Evolutionary conservation across 345 rosid genomes (phyloP).

Genomic region (Ceriops decandra): DNA sequence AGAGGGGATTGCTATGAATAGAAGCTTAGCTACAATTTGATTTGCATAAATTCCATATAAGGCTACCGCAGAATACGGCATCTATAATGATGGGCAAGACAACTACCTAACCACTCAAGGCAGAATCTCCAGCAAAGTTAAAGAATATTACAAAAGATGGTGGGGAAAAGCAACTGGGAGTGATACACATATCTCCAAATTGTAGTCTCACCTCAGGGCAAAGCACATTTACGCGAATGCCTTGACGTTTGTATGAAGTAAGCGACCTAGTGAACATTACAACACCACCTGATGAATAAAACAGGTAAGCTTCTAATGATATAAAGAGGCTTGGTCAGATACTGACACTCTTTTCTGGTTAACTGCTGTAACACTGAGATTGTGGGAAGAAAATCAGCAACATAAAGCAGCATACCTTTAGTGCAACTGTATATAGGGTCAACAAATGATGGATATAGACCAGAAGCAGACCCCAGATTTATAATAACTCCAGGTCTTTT

Average conservation of each 20-base stretch:
- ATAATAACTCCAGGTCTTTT: conserved; percentile 86
- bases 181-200: background rate
- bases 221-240: conserved; percentile 88
- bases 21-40: background rate
- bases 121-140: background rate
- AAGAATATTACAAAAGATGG: background rate
- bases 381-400: background rate
- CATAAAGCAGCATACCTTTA: conserved; percentile 55
- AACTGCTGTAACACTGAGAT: no score
- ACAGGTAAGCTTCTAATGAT: conserved; percentile 7
- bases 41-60: background rate
- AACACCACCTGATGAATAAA: conserved; percentile 59
- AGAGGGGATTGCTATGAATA: background rate
- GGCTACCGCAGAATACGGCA: background rate
- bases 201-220: conserved; percentile 84
- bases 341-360: no score
- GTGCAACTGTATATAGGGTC: conserved; percentile 76
- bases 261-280: conserved; percentile 85
- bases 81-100: background rate
- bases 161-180: background rate
- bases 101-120: background rate
- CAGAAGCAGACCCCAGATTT: conserved; percentile 59
- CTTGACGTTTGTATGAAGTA: conserved; percentile 45
- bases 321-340: no score
- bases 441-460: conserved; percentile 39